Conservation (phyloP, 768 basidiomycete genomes). For the Suillus discolor region DNA sequence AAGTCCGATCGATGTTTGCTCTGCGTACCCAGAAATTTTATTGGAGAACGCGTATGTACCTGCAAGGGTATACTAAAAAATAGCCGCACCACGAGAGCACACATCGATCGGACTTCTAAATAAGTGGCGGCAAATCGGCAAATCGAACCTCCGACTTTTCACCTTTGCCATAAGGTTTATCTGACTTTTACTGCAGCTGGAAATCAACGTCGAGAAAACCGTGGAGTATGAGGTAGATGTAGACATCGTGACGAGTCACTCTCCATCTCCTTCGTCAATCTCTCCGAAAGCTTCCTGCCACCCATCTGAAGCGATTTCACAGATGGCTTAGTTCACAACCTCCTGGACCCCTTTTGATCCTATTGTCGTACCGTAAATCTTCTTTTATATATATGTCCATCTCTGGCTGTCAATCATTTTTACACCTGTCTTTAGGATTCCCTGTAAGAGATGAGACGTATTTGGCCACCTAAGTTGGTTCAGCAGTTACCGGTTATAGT, state of each 20-base stretch:
- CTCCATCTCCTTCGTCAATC: background rate
- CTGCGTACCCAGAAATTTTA: too few relatives aligned
- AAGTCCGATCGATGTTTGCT: too few relatives aligned
- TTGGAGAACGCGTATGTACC: too few relatives aligned
- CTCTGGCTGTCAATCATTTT: constrained; percentile 1
- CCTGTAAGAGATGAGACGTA: too few relatives aligned
- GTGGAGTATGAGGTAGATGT: constrained; percentile 26
- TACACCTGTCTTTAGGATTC: background rate
- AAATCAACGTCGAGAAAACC: constrained; percentile 33
- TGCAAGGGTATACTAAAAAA: too few relatives aligned
- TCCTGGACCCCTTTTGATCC: background rate
- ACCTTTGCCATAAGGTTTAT: background rate
- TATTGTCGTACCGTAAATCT: background rate
- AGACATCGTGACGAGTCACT: background rate
- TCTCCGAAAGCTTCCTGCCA: background rate
- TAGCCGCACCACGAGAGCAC: too few relatives aligned
- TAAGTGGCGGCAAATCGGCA: too few relatives aligned
- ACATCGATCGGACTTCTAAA: too few relatives aligned
- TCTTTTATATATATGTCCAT: background rate
- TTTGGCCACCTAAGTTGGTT: too few relatives aligned
- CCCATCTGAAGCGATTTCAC: too few relatives aligned
- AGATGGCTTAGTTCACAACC: background rate
- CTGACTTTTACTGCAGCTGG: constrained; percentile 19
- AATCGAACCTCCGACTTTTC: constrained; percentile 17
- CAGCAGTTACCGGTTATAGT: too few relatives aligned